Evolutionary conservation across 2,329 filamentous ascomycete species (phyloP), one percentile per base, ranked within the genome.

Genomic region (Verruconis gallopava): DNA sequence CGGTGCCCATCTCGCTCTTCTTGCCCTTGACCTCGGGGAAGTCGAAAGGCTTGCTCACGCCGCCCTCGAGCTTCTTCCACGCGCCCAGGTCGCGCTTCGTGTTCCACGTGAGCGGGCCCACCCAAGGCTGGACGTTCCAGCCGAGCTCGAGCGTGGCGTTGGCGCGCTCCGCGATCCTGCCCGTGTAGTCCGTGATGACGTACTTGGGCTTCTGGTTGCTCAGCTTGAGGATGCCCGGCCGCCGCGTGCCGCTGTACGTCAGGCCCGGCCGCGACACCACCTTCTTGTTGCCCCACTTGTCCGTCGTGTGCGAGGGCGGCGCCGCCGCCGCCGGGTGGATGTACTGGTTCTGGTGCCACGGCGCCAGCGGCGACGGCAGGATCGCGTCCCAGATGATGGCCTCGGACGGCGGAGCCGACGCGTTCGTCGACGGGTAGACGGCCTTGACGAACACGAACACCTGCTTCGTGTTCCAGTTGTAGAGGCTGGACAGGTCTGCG

Each of bases 391-490:
- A 96, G 65, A 98, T 89, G 48, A 95, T 81, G 52, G 84, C 83
- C 63, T 86, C 65, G 25, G 65, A 68, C 38, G 58, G 48, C 9
- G 66, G 64, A 48, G 63, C 54, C 30, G 47, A 48, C 45, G 60
- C 44, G 37, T 61, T 60, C 37, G 63, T 62, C 28, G 68, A 65
- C 28, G 69, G 68, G 57, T 80, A 81, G 43, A 70, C 79, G 42
- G 89, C 89, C 43, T 85, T 89, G 45, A 98, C 79, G 67, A 94
- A 98, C 60, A 95, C 79, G 65, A 96, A 98, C 55, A 98, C 68
- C 65, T 96, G 85, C 64, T 98, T 98, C 15, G 93, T 98, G 71
- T 98, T 98, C 91, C 89, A 98, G 57, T 84, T 93, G 73, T 96
- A 96, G 53, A 98, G 83, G 34, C 81, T 81, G 46, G 78, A 81